Evolutionary conservation across 352 stramenopile genomes (phyloP).

Genomic region (Pythium insidiosum): DNA sequence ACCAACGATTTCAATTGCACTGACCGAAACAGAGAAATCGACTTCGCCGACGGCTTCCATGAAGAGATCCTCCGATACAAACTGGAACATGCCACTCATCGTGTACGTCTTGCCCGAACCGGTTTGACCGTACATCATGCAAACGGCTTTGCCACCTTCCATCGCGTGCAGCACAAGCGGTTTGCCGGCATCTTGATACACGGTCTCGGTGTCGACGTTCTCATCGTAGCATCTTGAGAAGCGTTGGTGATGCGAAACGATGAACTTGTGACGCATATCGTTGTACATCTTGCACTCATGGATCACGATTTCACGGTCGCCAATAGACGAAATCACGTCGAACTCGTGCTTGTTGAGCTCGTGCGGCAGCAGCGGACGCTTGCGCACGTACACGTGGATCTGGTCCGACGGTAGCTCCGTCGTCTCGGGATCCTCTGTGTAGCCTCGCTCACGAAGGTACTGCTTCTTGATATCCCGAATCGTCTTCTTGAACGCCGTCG

Average conservation of each 20-base stretch:
- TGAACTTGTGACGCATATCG: constrained; percentile 87
- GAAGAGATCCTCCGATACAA: constrained; percentile 64
- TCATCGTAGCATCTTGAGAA: constrained; percentile 80
- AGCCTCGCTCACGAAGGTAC: constrained; percentile 23
- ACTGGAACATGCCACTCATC: constrained; percentile 81
- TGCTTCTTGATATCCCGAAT: constrained; percentile 32
- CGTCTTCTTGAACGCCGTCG: constrained; percentile 37
- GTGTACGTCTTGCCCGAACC: constrained; percentile 75
- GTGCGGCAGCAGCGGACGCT: constrained; percentile 82
- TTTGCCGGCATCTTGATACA: constrained; percentile 61
- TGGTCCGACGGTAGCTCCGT: constrained; percentile 19
- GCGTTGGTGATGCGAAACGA: constrained; percentile 64
- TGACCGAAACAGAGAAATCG: constrained; percentile 37
- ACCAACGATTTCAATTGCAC: constrained; percentile 52
- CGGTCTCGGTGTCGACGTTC: constrained; percentile 55
- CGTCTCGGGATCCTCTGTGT: background rate
- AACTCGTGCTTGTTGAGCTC: constrained; percentile 84
- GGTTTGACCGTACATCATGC: constrained; percentile 79
- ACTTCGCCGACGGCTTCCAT: constrained; percentile 33
- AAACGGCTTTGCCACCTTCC: constrained; percentile 55
- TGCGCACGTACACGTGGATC: constrained; percentile 82
- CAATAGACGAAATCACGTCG: constrained; percentile 74
- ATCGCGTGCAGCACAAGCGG: constrained; percentile 65
- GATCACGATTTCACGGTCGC: constrained; percentile 56
- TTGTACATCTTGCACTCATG: constrained; percentile 89